Base-by-base conservation (phyloP, 139 green algal genomes). In the Ostreobium quekettii region DNA sequence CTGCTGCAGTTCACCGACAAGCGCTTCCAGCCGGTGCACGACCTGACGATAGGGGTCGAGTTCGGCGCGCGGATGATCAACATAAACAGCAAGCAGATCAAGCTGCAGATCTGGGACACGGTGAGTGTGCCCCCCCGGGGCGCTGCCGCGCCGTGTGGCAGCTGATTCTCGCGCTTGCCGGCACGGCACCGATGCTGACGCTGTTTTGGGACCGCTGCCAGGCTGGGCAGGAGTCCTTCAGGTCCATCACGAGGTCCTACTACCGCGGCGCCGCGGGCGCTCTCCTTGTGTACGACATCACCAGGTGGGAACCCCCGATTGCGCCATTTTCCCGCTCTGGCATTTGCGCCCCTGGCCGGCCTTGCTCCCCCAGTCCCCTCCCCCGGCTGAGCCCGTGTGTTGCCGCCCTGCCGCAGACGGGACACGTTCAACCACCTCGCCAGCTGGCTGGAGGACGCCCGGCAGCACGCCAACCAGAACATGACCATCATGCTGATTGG, bases 401-500 rank as follows among this genome's bases (percentile, higher is more conserved):
- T n/a, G n/a, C n/a, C n/a, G n/a, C n/a, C n/a, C n/a, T n/a, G n/a
- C n/a, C n/a, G n/a, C 73, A 92, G 91, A 61, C 79, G 95, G 19
- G 95, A 99, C 64, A 99, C 93, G 3, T 98, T 98, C 79, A 93
- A 97, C 72, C 91, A 97, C 70, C 75, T 99, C 36, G 87, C 93
- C 1, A 93, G 80, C 71, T 99, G 95, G 95, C 81, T 99, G 48
- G 95, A 99, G 67, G 95, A 99, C 71, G 95, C 95, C 5, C 78
- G 93, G 46, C 93, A 98, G 81, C 95, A 99, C 71, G 95, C 95
- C 26, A 99, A 99, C 83, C 87, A 90, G 35, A 96, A 97, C 83
- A 99, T 99, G 95, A 99, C 93, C 48, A 97, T 99, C 77, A 99
- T 98, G 95, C 83, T 99, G n/a, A 99, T 99, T 38, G 95, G 95